Conservation (phyloP, 805 yeast genomes). For the Sugiyamaella valdiviana region DNA sequence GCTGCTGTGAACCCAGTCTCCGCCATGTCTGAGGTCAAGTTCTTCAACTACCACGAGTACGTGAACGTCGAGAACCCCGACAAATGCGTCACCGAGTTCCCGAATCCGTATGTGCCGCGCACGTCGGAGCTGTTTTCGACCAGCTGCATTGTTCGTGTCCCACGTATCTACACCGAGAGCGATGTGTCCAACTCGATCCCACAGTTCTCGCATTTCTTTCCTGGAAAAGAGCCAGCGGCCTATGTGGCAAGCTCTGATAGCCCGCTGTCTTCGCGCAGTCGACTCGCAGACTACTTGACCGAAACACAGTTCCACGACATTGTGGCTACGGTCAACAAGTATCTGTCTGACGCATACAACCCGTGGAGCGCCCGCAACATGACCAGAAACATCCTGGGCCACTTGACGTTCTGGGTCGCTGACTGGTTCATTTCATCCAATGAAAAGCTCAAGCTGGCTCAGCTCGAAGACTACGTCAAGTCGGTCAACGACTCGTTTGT, state of each 20-base stretch:
- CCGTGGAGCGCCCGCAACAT: slow-evolving; percentile 38
- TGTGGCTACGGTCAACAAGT: slow-evolving; percentile 40
- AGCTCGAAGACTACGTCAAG: slow-evolving; percentile 41
- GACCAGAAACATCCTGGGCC: slow-evolving; percentile 34
- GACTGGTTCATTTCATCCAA: slow-evolving; percentile 34
- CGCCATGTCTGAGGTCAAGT: slow-evolving; percentile 7
- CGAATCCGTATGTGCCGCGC: slow-evolving; percentile 28
- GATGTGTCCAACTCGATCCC: slow-evolving; percentile 10
- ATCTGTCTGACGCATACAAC: slow-evolving; percentile 37
- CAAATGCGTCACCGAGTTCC: slow-evolving; percentile 15
- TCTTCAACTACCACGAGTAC: slow-evolving; percentile 23
- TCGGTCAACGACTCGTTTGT: slow-evolving; percentile 11
- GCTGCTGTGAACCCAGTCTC: too few relatives aligned
- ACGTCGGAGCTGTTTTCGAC: slow-evolving; percentile 16
- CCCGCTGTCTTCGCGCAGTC: slow-evolving; percentile 24
- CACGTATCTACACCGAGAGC: slow-evolving; percentile 14
- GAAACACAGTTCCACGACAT: slow-evolving; percentile 38
- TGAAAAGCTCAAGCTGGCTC: slow-evolving; percentile 29
- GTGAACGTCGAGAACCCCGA: background rate
- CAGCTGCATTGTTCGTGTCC: slow-evolving; percentile 19
- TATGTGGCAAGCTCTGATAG: slow-evolving; percentile 6
- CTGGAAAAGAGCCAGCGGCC: slow-evolving; percentile 24
- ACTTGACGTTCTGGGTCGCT: slow-evolving; percentile 39
- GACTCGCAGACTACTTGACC: slow-evolving; percentile 34
- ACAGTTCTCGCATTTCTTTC: slow-evolving; percentile 20